Base-by-base conservation (phyloP, 257 asterid genomes). In the Solanum chilense region DNA sequence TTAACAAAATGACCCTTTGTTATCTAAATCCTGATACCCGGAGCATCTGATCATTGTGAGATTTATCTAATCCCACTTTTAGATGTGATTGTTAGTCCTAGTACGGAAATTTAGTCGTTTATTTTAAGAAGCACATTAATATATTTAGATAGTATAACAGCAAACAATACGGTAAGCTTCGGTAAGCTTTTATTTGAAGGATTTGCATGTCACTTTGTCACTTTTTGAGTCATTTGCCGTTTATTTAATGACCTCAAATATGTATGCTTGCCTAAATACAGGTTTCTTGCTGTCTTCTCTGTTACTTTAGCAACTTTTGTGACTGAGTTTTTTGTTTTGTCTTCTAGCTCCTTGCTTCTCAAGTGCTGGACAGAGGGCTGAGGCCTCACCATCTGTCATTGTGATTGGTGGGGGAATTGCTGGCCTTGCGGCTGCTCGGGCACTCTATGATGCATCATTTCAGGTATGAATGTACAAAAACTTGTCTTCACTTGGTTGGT, bases 331-430 rank as follows among this genome's bases (percentile, higher is more conserved):
- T 37, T 68, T 49, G 85, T 42, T 91, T 84, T 62, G 9, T 85
- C 49, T 16, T 66, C 81, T 85, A 93, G 99, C 90, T 90, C 88
- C 86, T 90, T 92, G 95, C 91, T 92, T 91, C 90, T 93, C 98
- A 80, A 90, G 83, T 70, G 74, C 47, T 83, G 94, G 91, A 88
- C 91, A 93, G 90, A 89, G 92, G 83, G 75, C 90, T 15, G 86
- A 83, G 6, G 60, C 91, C 88, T 92, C 98, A 20, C 98, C 98
- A 80, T 93, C 98, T 69, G 98, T 94, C 84, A 92, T 96, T 37
- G 98, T 95, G 89, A 93, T 96, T n/a, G 99, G 99, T 86, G 94
- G 97, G 89, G 99, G 99, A 70, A 84, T 96, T 91, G 98, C 99
- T 45, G 98, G 99, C 73, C 89, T 96, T 88, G 90, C 98, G 49